Evolutionary conservation across 345 rosid genomes (phyloP).

Genomic region (Heritiera fomes): DNA sequence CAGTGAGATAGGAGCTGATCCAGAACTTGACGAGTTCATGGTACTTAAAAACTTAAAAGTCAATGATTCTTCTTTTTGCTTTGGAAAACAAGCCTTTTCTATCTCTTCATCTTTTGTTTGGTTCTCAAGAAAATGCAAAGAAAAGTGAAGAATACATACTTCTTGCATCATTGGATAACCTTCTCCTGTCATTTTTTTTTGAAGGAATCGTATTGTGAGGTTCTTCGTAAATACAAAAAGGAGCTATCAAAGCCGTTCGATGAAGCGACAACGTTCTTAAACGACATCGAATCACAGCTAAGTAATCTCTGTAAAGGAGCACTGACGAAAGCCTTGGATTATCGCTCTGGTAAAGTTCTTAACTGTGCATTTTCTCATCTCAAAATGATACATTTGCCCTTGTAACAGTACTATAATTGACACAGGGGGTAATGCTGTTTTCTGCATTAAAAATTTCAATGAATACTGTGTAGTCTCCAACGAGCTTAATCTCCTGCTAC

Average conservation of each 20-base stretch:
- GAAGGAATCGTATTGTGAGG: conserved; percentile 63
- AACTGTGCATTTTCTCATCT: conserved; percentile 11
- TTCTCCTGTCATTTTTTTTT: neutral
- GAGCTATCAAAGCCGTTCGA: conserved; percentile 63
- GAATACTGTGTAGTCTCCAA: neutral
- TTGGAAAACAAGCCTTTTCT: neutral
- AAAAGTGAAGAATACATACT: neutral
- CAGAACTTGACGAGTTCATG: conserved; percentile 74
- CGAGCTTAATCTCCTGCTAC: neutral
- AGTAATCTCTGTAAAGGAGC: conserved; percentile 52
- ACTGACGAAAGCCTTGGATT: conserved; percentile 31
- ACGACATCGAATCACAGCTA: conserved; percentile 60
- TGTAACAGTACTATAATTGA: neutral
- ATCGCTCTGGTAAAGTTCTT: conserved; percentile 39
- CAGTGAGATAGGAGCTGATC: conserved; percentile 54
- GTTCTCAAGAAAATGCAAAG: conserved; percentile 8
- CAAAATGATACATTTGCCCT: neutral
- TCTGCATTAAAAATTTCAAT: conserved; percentile 8
- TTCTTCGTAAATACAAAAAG: conserved; percentile 56
- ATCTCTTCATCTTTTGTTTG: conserved; percentile 1
- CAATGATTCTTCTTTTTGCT: neutral
- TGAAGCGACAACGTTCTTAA: conserved; percentile 59
- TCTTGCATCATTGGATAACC: neutral
- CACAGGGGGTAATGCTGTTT: neutral
- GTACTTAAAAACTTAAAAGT: conserved; percentile 25